A percentile compares a stretch with the other conserved stretches of the same genome.
Conservation (phyloP, 495 filamentous ascomycete species). For the Penicillium turbatum region DNA sequence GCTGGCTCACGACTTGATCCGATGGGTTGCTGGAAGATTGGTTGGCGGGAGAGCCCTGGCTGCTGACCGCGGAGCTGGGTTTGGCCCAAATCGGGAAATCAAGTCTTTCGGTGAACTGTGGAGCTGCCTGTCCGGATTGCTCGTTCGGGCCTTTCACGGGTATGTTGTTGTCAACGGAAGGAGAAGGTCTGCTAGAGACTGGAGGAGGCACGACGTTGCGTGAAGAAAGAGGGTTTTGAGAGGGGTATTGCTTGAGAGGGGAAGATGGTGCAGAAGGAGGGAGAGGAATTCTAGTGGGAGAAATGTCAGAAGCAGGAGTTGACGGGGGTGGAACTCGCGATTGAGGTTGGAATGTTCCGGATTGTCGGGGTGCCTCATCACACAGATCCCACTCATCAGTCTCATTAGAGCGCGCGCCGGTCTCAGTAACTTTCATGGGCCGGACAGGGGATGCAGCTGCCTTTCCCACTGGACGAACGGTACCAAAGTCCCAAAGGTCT, state of each 20-base stretch:
- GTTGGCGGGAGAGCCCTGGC: slow-evolving; percentile 16
- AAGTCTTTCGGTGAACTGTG: slow-evolving; percentile 5
- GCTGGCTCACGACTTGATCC: slow-evolving; percentile 21
- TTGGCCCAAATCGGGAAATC: slow-evolving; percentile 16
- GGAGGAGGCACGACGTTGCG: slow-evolving; percentile 4
- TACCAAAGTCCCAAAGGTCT: slow-evolving; percentile 95
- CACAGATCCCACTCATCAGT: slow-evolving; percentile 39
- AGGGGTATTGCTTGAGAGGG: not conserved
- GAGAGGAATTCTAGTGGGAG: slow-evolving; percentile 17
- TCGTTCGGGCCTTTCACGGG: slow-evolving; percentile 5
- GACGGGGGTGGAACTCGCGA: not conserved
- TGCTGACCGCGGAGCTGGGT: slow-evolving; percentile 16
- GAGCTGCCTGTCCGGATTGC: slow-evolving; percentile 11
- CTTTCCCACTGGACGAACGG: slow-evolving; percentile 67
- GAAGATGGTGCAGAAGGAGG: slow-evolving; percentile 13
- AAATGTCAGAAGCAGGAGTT: not conserved
- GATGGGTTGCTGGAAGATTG: slow-evolving; percentile 22
- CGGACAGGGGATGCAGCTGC: slow-evolving; percentile 46
- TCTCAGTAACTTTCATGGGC: slow-evolving; percentile 67
- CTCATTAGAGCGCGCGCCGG: slow-evolving; percentile 58
- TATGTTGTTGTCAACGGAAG: not conserved
- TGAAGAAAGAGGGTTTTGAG: slow-evolving; percentile 1
- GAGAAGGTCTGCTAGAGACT: not conserved
- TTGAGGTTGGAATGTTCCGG: slow-evolving; percentile 1
- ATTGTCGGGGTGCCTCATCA: slow-evolving; percentile 35